Percentiles rank a stretch among this genome's conserved stretches.
These are phyloP conservation scores for Anethum foeniculum DNA, from an alignment of 140 eudicot species.

Conservation along the genomic window DNA sequence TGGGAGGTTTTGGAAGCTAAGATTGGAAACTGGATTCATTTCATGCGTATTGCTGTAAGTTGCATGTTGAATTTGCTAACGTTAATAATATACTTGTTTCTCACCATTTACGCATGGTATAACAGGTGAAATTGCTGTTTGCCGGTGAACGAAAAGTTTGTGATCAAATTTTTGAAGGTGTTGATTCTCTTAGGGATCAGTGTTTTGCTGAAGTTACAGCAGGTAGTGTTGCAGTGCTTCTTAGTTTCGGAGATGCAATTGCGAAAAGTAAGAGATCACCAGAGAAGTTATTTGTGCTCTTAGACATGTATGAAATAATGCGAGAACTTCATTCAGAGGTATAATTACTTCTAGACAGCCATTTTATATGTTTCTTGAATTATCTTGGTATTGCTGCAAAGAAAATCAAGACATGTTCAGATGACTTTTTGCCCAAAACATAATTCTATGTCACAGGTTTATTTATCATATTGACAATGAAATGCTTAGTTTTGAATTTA, in stretches of 20 bases:
- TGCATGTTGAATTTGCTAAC: background rate
- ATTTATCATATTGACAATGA: background rate
- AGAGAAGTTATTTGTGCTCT: slow-evolving; percentile 79
- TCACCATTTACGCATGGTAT: slow-evolving; percentile 13
- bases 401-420: background rate
- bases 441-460: background rate
- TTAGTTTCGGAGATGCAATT: slow-evolving; percentile 97
- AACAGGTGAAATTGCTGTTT: slow-evolving; percentile 88
- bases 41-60: slow-evolving; percentile 96
- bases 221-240: slow-evolving; percentile 73
- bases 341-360: slow-evolving; percentile 10
- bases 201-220: slow-evolving; percentile 94
- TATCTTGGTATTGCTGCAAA: background rate
- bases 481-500: background rate
- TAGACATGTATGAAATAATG: slow-evolving; percentile 98
- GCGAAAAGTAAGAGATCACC: slow-evolving; percentile 98
- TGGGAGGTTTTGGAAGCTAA: slow-evolving; percentile 97
- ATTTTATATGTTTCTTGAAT: background rate
- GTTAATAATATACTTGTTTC: slow-evolving; percentile 10
- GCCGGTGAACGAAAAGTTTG: slow-evolving; percentile 86
- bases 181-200: slow-evolving; percentile 67
- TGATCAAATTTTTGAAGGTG: slow-evolving; percentile 85
- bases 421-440: background rate
- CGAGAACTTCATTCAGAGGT: slow-evolving; percentile 97
- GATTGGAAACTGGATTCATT: slow-evolving; percentile 98